These are phyloP conservation scores for Tripterygium wilfordii DNA, from an alignment of 177 flowering plant genomes.

Conservation along the genomic window DNA sequence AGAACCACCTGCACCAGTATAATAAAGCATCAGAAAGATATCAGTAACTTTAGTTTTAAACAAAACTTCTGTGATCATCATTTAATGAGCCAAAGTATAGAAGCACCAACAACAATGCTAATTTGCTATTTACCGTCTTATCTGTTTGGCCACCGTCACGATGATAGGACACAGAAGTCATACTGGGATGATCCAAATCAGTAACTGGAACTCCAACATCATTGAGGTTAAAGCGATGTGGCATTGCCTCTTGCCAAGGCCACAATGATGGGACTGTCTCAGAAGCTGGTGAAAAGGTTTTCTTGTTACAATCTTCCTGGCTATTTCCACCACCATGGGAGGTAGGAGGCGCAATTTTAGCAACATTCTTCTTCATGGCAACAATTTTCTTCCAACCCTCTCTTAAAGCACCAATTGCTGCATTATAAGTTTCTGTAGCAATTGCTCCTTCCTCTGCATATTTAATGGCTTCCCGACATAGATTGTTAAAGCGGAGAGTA, in stretches of 20 bases:
- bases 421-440: constrained; percentile 33
- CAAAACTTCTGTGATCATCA: background rate
- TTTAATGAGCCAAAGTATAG: no score
- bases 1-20: constrained; percentile 27
- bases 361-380: constrained; percentile 26
- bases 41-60: no score
- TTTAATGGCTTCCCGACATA: constrained; percentile 36
- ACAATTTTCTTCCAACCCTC: constrained; percentile 29
- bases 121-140: constrained; percentile 20
- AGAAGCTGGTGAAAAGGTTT: constrained; percentile 11
- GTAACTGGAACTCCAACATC: constrained; percentile 27
- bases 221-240: constrained; percentile 29
- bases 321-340: constrained; percentile 19
- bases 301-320: constrained; percentile 25
- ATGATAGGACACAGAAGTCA: constrained; percentile 29
- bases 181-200: constrained; percentile 29
- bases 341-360: constrained; percentile 21
- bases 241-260: constrained; percentile 35
- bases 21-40: constrained; percentile 3
- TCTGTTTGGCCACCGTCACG: constrained; percentile 27
- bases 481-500: constrained; percentile 26
- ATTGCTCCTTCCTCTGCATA: constrained; percentile 38
- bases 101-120: no score
- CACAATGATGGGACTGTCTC: constrained; percentile 28
- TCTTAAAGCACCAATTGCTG: constrained; percentile 28